Evolutionary conservation across 345 rosid species (phyloP).

Genomic region (Aquilaria malaccensis): DNA sequence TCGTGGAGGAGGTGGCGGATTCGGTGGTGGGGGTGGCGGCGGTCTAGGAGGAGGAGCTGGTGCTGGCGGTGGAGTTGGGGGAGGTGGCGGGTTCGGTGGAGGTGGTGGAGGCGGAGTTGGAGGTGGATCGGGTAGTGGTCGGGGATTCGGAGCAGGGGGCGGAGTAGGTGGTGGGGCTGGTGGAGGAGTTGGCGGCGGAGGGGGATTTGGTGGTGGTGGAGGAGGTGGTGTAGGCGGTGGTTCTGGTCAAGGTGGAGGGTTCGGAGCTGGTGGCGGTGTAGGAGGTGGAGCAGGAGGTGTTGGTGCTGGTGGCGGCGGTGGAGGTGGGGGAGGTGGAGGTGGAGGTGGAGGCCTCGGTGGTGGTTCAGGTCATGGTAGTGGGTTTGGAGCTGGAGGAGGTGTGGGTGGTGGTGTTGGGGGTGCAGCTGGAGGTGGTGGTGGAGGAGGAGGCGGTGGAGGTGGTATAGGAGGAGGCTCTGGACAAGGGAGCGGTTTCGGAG

Average conservation of each 20-base stretch:
- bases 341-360: conserved; percentile 37
- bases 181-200: conserved; percentile 26
- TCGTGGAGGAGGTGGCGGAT: conserved; percentile 25
- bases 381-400: conserved; percentile 32
- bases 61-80: conserved; percentile 27
- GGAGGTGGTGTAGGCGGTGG: conserved; percentile 33
- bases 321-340: conserved; percentile 21
- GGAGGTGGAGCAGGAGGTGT: conserved; percentile 35
- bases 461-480: conserved; percentile 39
- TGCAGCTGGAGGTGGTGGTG: conserved; percentile 37
- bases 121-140: conserved; percentile 14
- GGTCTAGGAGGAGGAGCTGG: conserved; percentile 27
- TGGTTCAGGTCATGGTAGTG: conserved; percentile 31
- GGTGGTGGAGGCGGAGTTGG: conserved; percentile 25
- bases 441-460: conserved; percentile 28
- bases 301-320: conserved; percentile 26
- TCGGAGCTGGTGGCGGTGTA: conserved; percentile 34
- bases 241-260: conserved; percentile 31
- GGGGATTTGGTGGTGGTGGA: conserved; percentile 15
- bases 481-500: conserved; percentile 30
- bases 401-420: conserved; percentile 41
- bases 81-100: conserved; percentile 26
- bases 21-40: conserved; percentile 25
- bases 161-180: conserved; percentile 20
- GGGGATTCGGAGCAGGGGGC: conserved; percentile 12